Evolutionary conservation across 306 rosid genomes (phyloP).

Genomic region (Alnus glutinosa): DNA sequence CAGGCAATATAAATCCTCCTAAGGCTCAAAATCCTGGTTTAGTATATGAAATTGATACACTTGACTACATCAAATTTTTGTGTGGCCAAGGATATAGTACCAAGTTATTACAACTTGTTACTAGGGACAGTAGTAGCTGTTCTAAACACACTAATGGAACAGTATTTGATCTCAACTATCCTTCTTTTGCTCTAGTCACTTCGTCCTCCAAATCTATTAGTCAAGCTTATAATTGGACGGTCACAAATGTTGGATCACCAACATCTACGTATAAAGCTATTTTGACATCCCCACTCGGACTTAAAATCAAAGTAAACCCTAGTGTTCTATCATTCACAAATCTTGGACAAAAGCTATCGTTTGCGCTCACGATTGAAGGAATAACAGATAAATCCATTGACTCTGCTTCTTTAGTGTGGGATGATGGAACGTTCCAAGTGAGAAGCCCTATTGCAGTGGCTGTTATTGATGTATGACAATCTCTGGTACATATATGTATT

Average conservation of each 20-base stretch:
- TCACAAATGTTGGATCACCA: conserved; percentile 50
- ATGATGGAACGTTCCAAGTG: conserved; percentile 41
- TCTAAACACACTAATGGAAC: conserved; percentile 2
- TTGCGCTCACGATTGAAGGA: conserved; percentile 7
- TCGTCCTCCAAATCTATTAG: conserved; percentile 4
- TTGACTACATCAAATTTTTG: conserved; percentile 35
- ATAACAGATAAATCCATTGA: too few species aligned
- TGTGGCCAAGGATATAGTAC: conserved; percentile 47
- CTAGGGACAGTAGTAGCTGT: conserved; percentile 39
- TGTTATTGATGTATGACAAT: too few species aligned
- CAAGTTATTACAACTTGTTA: conserved; percentile 17
- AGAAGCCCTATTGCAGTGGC: conserved; percentile 41
- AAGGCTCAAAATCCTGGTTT: conserved; percentile 18
- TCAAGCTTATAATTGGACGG: conserved; percentile 38
- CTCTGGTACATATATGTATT: neutral
- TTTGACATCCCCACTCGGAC: conserved; percentile 30
- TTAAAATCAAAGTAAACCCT: conserved; percentile 28
- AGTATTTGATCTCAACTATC: conserved; percentile 42
- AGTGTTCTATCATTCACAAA: conserved; percentile 33
- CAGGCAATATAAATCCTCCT: conserved; percentile 40
- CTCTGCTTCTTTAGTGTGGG: too few species aligned
- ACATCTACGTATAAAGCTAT: conserved; percentile 33
- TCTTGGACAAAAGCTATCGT: conserved; percentile 37
- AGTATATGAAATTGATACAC: conserved; percentile 38
- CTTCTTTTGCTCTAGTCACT: conserved; percentile 41